These are phyloP conservation scores for Neonectria sp. DNA, from an alignment of 2,329 filamentous ascomycete genomes.

Conservation along the genomic window DNA sequence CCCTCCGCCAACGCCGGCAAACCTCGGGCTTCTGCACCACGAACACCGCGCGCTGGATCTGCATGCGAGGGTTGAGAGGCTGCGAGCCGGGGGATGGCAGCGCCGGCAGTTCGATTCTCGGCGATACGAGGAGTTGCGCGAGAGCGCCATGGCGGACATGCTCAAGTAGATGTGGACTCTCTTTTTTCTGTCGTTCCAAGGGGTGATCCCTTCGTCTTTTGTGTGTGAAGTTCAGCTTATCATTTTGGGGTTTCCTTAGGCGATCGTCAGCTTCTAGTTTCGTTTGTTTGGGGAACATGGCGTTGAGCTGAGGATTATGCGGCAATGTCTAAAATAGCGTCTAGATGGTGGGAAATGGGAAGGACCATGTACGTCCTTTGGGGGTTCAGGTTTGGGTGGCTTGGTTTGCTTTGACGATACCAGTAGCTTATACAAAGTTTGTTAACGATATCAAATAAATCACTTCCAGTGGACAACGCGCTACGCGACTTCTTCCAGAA, in stretches of 20 bases:
- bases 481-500: conserved; percentile 16
- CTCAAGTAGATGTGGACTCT: conserved; percentile 26
- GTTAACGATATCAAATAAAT: conserved; percentile 19
- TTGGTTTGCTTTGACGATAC: conserved; percentile 21
- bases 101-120: conserved; percentile 68
- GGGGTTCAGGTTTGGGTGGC: conserved; percentile 3
- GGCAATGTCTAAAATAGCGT: neutral
- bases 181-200: neutral
- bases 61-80: conserved; percentile 66
- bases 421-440: conserved; percentile 18
- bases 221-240: neutral
- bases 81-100: conserved; percentile 70
- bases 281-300: neutral
- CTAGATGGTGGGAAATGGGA: neutral
- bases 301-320: neutral
- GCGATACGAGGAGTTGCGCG: conserved; percentile 68
- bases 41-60: conserved; percentile 60
- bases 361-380: neutral
- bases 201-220: neutral
- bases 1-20: conserved; percentile 25
- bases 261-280: neutral
- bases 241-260: neutral
- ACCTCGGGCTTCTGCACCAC: conserved; percentile 46
- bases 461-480: conserved; percentile 12
- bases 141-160: conserved; percentile 67